Evolutionary conservation across 208 protist species (phyloP).

Genomic region (Crithidia brevicula): DNA sequence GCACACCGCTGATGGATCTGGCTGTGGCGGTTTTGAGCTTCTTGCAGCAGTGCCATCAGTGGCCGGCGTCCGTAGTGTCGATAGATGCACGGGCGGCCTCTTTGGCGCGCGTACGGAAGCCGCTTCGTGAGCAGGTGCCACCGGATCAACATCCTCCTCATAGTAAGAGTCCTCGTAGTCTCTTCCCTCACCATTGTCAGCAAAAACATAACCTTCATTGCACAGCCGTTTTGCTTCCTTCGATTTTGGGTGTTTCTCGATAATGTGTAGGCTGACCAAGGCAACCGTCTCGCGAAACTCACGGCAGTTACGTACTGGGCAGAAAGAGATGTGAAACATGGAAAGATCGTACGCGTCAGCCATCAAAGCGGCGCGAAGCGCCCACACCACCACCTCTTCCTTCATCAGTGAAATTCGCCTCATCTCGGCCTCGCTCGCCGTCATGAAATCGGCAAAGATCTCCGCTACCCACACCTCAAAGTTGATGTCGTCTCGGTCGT

Average conservation of each 20-base stretch:
- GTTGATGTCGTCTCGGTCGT: background rate
- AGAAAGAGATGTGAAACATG: conserved; percentile 1
- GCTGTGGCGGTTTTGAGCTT: too few relatives aligned
- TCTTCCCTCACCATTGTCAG: too few relatives aligned
- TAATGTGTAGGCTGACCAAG: background rate
- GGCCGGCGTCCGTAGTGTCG: too few relatives aligned
- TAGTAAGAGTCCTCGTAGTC: too few relatives aligned
- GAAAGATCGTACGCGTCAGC: conserved; percentile 12
- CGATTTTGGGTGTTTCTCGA: background rate
- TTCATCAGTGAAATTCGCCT: conserved; percentile 5
- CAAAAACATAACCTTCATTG: background rate
- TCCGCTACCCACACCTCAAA: conserved; percentile 10
- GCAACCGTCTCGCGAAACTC: conserved; percentile 1
- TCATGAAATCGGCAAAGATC: conserved; percentile 4
- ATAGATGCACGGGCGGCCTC: too few relatives aligned
- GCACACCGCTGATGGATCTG: too few relatives aligned
- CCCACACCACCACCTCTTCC: conserved; percentile 6
- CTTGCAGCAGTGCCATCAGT: too few relatives aligned
- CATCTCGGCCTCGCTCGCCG: conserved; percentile 3
- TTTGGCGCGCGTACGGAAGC: too few relatives aligned
- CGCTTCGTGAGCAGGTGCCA: too few relatives aligned
- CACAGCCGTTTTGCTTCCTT: background rate
- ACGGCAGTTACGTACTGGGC: background rate
- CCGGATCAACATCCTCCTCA: too few relatives aligned
- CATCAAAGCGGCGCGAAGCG: conserved; percentile 4